Evolutionary conservation across 306 rosid genomes (phyloP), one percentile per base, ranked within the genome.

Genomic region (Spatholobus suberectus): DNA sequence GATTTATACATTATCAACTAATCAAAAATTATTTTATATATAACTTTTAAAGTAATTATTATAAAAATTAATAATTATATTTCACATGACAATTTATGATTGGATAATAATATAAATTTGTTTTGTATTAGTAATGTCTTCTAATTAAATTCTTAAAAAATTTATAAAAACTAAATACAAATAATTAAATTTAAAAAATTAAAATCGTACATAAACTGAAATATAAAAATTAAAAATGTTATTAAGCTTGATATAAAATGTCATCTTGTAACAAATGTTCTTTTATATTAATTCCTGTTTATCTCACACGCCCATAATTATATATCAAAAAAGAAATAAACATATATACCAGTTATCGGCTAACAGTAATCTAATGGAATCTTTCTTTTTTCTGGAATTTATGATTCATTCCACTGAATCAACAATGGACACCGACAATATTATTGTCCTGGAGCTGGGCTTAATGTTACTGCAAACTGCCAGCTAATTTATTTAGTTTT

Each of bases 371-470:
- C n/a, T 29, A 52, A 73, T 73, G 9, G 61, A 47, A 26, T 71
- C 59, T 70, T 44, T 14, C 76, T 21, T 71, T 29, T 70, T n/a
- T 43, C 14, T 37, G 2, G 5, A 74, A 35, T 35, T 38, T 21
- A 40, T 15, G 70, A 17, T 24, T 58, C 26, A 58, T 58, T n/a
- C 44, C 35, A 24, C 0, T 12, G 11, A 15, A 59, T 59, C 27
- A 38, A 17, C 62, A 0, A 20, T 46, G 4, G 20, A 1, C 80
- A 63, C 81, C 81, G 81, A 77, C 81, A 63, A 27, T 29, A 44
- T 32, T 62, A 10, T 43, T 15, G 72, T 76, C 27, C 21, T 59
- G 2, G 40, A 15, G 26, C 43, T 27, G 8, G 32, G 32, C 21
- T 8, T 29, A 27, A 32, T 44, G 0, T 62, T 29, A 21, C 79